These are phyloP conservation scores for Orbilia quercus DNA, from an alignment of 2,329 filamentous ascomycete species.

Conservation along the genomic window DNA sequence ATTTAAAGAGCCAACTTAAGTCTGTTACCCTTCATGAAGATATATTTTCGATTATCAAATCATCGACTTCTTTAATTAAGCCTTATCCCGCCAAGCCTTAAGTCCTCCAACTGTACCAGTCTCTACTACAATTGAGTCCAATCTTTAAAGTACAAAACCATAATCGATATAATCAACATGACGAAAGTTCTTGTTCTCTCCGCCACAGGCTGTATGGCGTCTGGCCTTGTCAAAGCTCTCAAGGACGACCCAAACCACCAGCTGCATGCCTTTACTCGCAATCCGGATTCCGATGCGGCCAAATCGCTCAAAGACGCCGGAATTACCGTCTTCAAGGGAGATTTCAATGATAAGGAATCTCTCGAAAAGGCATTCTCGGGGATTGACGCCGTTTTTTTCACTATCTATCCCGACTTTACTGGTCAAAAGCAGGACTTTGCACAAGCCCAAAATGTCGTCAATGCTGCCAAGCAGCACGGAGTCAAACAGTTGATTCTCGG, in stretches of 20 bases:
- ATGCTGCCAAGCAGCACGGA: conserved; percentile 23
- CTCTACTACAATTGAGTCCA: neutral
- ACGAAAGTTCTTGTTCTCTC: conserved; percentile 51
- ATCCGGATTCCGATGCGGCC: conserved; percentile 41
- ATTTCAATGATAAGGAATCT: conserved; percentile 32
- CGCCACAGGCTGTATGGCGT: conserved; percentile 47
- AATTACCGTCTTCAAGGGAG: conserved; percentile 40
- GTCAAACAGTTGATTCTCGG: conserved; percentile 46
- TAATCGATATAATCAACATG: conserved; percentile 21
- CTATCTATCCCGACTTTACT: conserved; percentile 37
- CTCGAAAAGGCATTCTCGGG: conserved; percentile 30
- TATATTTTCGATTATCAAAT: no score
- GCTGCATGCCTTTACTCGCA: conserved; percentile 37
- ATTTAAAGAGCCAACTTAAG: no score
- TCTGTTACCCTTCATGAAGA: no score
- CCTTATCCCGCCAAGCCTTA: neutral
- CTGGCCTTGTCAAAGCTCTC: conserved; percentile 38
- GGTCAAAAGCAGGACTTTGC: conserved; percentile 32
- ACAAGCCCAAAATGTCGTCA: conserved; percentile 40
- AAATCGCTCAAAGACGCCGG: conserved; percentile 37
- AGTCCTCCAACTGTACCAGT: no score
- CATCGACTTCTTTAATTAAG: no score
- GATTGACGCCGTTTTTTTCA: conserved; percentile 38
- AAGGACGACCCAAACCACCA: conserved; percentile 45
- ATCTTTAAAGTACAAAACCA: neutral